phyloP scores from a whole-genome alignment of 2,329 filamentous ascomycete genomes.

The Exophiala aquamarina region DNA sequence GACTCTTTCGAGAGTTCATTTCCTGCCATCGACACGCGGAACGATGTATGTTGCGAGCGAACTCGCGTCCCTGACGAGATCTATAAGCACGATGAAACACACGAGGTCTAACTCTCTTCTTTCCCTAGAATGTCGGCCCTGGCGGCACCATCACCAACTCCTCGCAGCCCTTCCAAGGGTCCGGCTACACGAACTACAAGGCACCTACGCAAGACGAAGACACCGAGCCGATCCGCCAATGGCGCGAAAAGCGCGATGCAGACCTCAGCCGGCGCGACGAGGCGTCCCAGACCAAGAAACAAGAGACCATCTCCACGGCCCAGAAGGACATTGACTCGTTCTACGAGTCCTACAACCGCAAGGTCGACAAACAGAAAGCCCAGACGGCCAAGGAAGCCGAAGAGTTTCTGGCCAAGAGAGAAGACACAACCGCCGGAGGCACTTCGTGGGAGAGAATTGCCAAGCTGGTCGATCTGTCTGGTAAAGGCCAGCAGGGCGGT shows the following conservation, averaged over 20 bases:
- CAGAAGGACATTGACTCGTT: constrained; percentile 97
- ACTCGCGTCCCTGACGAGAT: background rate
- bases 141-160: constrained; percentile 78
- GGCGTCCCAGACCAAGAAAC: constrained; percentile 77
- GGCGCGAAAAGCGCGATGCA: constrained; percentile 86
- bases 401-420: constrained; percentile 81
- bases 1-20: constrained; percentile 83
- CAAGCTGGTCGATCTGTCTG: constrained; percentile 95
- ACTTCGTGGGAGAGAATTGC: constrained; percentile 99
- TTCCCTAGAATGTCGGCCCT: constrained; percentile 68
- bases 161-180: constrained; percentile 53
- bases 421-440: constrained; percentile 90
- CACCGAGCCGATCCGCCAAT: constrained; percentile 60
- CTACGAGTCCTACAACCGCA: constrained; percentile 98
- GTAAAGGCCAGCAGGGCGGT: constrained; percentile 80
- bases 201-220: constrained; percentile 64
- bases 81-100: background rate
- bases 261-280: constrained; percentile 81
- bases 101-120: no score
- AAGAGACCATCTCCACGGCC: constrained; percentile 82
- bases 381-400: constrained; percentile 91
- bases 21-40: constrained; percentile 73
- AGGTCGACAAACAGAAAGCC: constrained; percentile 89
- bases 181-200: constrained; percentile 52
- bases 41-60: constrained; percentile 59